Evolutionary conservation across 192 early-diverging fungal genomes (phyloP), one percentile per base, ranked within the genome.

Genomic region (Dissophora ornata): DNA sequence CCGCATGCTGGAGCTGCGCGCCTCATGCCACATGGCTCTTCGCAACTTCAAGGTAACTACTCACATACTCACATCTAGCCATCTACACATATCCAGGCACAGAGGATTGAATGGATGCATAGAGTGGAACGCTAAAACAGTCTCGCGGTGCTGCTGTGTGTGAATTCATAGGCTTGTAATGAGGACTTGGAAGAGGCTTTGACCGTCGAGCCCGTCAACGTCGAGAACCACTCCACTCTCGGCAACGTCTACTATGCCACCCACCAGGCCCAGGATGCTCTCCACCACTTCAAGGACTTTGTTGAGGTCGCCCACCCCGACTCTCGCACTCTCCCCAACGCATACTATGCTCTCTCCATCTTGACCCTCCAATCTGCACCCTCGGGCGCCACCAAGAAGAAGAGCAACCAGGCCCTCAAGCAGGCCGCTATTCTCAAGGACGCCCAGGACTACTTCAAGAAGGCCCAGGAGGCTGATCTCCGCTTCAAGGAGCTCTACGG

Each of bases 401-500:
- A 79, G 40, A 58, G 56, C 56, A 80, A 79, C 46, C 82, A 80
- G 54, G 79, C 71, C 26, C 50, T 65, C 12, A 69, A 69, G 67
- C 79, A 83, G 70, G 56, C 64, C 30, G 45, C 60, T 19, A 42
- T 73, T 47, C 62, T 68, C 52, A 73, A 79, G 64, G 75, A 85
- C 26, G 80, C 83, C 34, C 61, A 60, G 21, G 70, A 80, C 19
- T 85, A 84, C 57, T 88, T 84, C 57, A 28, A 71, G 41, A 79
- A 74, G 52, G 87, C 81, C n/a, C 83, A 86, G 64, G 70, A 79
- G 21, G 82, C 85, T 25, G 87, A 88, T 44, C 46, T 61, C 29
- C 81, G 80, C 41, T 88, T 87, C 69, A 80, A 83, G 65, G 68
- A 79, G 36, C 68, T 88, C 36, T 88, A 86, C 19, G 85, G 87